Conservation (phyloP, 78 protist species). For the Dictyostelium purpureum region DNA sequence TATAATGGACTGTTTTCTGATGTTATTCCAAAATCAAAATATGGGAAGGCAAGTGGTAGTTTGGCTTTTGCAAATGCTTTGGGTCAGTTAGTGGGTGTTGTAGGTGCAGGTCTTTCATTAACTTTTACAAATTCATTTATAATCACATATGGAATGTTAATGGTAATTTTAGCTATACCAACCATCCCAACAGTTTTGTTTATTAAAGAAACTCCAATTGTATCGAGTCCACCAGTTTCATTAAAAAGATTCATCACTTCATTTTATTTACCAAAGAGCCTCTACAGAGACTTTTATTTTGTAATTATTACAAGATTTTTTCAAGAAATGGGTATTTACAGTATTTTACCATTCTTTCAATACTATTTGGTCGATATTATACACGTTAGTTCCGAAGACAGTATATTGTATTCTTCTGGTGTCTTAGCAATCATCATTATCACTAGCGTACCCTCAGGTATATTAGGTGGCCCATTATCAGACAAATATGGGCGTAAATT, state of each 20-base stretch:
- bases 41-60: conserved; percentile 28
- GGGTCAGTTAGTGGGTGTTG: conserved; percentile 46
- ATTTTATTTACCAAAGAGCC: conserved; percentile 14
- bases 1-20: conserved; percentile 28
- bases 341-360: conserved; percentile 13
- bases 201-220: not conserved
- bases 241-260: not conserved
- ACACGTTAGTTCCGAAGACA: not conserved
- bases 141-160: not conserved
- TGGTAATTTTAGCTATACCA: not conserved
- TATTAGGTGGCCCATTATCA: conserved; percentile 50
- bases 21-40: conserved; percentile 16
- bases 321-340: conserved; percentile 58
- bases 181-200: conserved; percentile 6
- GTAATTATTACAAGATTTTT: conserved; percentile 31
- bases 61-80: conserved; percentile 45
- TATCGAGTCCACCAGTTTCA: not conserved
- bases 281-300: conserved; percentile 32
- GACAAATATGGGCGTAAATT: conserved; percentile 60
- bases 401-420: not conserved
- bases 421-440: conserved; percentile 7
- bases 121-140: not conserved
- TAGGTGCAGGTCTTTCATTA: not conserved
- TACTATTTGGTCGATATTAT: conserved; percentile 31
- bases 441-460: not conserved